A percentile compares a stretch with the other conserved stretches of the same genome.
Conservation (phyloP, 495 filamentous ascomycete species). For the Cudoniella acicularis region DNA sequence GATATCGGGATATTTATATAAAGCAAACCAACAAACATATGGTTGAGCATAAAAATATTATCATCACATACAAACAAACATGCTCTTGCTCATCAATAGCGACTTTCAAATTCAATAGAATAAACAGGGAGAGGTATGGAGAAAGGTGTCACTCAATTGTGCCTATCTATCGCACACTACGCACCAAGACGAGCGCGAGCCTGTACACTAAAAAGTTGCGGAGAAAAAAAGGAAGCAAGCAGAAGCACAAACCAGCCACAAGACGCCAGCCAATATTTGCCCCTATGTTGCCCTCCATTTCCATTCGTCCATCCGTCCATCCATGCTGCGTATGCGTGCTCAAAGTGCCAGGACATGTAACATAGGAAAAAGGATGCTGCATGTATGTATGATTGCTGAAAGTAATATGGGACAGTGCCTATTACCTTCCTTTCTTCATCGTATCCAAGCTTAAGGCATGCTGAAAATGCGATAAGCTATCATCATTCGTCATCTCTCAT, state of each 20-base stretch:
- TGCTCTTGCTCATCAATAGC: not conserved
- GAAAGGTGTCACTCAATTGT: too few relatives aligned
- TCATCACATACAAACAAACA: not conserved
- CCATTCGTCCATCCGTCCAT: not conserved
- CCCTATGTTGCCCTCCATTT: not conserved
- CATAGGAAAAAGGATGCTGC: conserved; percentile 1
- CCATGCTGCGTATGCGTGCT: not conserved
- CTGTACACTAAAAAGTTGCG: not conserved
- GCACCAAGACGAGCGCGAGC: not conserved
- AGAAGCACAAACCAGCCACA: not conserved
- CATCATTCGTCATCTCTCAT: conserved; percentile 13
- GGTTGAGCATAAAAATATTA: not conserved
- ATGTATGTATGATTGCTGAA: not conserved
- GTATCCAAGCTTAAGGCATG: conserved; percentile 22
- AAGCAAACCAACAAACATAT: not conserved
- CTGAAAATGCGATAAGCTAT: conserved; percentile 21
- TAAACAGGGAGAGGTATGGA: too few relatives aligned
- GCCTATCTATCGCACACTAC: not conserved
- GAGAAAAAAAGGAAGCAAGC: not conserved
- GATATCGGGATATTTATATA: not conserved
- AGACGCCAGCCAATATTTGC: not conserved
- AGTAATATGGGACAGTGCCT: not conserved
- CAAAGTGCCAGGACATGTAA: not conserved
- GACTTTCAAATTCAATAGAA: not conserved
- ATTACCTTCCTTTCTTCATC: not conserved